Conservation (phyloP, 2,329 filamentous ascomycete species). For the Colletotrichum viniferum region DNA sequence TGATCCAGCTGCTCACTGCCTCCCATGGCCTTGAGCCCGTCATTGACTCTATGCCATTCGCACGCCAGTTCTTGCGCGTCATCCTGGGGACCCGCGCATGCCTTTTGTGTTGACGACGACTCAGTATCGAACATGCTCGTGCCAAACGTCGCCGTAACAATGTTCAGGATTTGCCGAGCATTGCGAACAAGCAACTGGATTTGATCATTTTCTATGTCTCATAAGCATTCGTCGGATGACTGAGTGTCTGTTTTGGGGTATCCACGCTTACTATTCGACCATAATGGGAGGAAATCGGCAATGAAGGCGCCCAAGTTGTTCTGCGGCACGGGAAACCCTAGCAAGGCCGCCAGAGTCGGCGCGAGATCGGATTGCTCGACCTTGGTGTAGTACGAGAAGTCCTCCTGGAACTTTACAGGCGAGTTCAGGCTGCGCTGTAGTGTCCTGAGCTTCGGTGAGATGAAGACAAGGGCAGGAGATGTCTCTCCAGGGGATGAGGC, state of each 20-base stretch:
- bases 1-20: conserved; percentile 33
- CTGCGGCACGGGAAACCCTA: conserved; percentile 85
- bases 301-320: conserved; percentile 93
- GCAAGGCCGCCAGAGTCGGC: conserved; percentile 82
- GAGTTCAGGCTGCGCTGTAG: conserved; percentile 49
- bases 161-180: conserved; percentile 77
- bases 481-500: conserved; percentile 94
- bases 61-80: conserved; percentile 68
- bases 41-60: conserved; percentile 60
- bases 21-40: conserved; percentile 14
- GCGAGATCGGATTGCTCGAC: conserved; percentile 96
- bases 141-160: conserved; percentile 76
- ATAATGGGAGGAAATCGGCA: conserved; percentile 77
- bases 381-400: conserved; percentile 82
- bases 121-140: conserved; percentile 43
- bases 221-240: conserved; percentile 18
- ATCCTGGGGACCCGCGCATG: conserved; percentile 40
- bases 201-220: conserved; percentile 51
- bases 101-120: conserved; percentile 22
- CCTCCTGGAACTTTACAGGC: conserved; percentile 65
- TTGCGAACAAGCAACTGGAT: conserved; percentile 77
- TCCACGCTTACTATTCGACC: conserved; percentile 62
- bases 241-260: not conserved
- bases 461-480: conserved; percentile 88
- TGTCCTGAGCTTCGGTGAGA: conserved; percentile 78